Base-by-base conservation (phyloP, 495 filamentous ascomycete genomes). In the Penicilliopsis zonata region DNA sequence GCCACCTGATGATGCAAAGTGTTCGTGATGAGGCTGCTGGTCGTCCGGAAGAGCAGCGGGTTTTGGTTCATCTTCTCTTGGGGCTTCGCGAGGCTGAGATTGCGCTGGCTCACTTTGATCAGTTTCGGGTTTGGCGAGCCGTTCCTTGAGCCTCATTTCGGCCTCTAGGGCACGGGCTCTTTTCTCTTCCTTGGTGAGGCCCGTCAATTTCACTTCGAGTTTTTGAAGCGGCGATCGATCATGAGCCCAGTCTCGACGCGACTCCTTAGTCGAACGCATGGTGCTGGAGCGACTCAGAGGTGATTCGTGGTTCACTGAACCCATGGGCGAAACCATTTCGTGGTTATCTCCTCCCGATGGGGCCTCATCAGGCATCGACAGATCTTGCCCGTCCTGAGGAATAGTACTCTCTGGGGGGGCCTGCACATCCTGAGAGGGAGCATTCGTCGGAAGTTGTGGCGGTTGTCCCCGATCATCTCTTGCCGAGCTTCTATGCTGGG, bases 151-250 rank as follows among this genome's bases (percentile, higher is more conserved):
- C 38, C 62, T 63, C 31, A 65, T 57, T 46, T 94, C 86, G 2
- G 82, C 80, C 48, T 86, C 77, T 53, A 85, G 68, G n/a, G 80
- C 72, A 29, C 80, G 70, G 2, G 82, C 81, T 36, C 82, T 69
- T 49, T 85, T 93, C 47, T 93, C 86, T 45, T 92, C 85, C 52
- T 93, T 94, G 50, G 78, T 92, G 43, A 94, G 86, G 50, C 82
- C 83, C 50, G 74, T 76, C 35, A 95, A 64, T 32, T 84, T 86
- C 23, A 80, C 72, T 58, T 95, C 90, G 33, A 98, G 73, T 53
- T 77, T 86, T 52, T 96, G 90, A 14, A 98, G 61, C 19, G 90
- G 90, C 30, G 87, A 94, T 31, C 82, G 74, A 47, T 86, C 79
- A 14, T 74, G 68, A 33, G 85, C 80, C 59, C 75, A 82, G 25